Evolutionary conservation across 306 rosid species (phyloP).

Genomic region (Acacia crassicarpa): DNA sequence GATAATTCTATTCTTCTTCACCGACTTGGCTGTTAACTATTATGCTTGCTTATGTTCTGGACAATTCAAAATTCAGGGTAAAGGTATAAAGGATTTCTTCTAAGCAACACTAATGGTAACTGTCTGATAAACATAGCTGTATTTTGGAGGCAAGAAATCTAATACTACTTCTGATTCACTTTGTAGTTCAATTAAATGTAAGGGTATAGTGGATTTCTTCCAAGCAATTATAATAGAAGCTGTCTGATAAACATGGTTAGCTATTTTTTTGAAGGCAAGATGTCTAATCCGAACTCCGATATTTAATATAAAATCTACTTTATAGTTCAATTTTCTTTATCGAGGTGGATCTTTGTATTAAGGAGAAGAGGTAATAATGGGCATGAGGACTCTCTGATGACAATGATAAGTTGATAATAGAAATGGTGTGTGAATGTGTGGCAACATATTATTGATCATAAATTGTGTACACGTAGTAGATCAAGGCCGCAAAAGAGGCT

Average conservation of each 20-base stretch:
- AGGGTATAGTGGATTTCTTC: neutral
- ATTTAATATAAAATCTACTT: no score
- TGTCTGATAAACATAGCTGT: neutral
- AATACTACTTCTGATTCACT: neutral
- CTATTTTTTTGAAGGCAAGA: neutral
- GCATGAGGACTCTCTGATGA: neutral
- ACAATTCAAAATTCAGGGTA: neutral
- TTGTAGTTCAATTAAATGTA: no score
- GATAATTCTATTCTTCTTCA: conserved; percentile 11
- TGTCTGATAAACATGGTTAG: neutral
- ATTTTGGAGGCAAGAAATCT: neutral
- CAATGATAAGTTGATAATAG: neutral
- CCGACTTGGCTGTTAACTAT: neutral
- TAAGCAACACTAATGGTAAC: neutral
- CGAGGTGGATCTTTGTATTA: no score
- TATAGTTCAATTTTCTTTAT: no score
- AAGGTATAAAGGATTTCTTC: neutral
- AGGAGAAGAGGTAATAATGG: neutral
- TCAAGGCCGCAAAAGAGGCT: neutral
- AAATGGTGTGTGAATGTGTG: neutral
- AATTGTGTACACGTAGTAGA: neutral
- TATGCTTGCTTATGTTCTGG: neutral
- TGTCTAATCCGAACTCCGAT: neutral
- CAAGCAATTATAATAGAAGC: neutral
- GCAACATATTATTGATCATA: neutral